Evolutionary conservation across 768 basidiomycete species (phyloP).

Genomic region (Cantharellus cinnabarinus): DNA sequence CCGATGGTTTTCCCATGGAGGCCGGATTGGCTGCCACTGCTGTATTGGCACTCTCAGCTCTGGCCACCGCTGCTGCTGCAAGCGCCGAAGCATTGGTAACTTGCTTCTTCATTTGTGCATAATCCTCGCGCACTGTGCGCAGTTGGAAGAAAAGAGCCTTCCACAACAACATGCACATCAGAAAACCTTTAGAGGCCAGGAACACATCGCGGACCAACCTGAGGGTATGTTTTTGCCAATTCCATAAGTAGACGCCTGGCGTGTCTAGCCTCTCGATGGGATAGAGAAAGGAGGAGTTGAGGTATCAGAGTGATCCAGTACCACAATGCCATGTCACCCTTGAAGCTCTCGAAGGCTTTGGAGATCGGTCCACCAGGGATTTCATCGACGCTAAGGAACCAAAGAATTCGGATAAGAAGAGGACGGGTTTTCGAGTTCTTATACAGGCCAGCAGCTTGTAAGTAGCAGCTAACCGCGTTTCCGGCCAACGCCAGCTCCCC

Average conservation of each 20-base stretch:
- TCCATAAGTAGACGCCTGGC: conserved; percentile 76
- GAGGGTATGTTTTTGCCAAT: conserved; percentile 79
- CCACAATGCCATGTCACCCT: conserved; percentile 93
- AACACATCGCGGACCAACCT: conserved; percentile 31
- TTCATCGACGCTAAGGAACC: conserved; percentile 90
- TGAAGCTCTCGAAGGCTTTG: conserved; percentile 79
- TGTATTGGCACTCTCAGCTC: background rate
- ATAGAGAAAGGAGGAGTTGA: conserved; percentile 75
- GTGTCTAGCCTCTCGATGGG: conserved; percentile 82
- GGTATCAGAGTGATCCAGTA: conserved; percentile 98
- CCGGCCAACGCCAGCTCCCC: conserved; percentile 56
- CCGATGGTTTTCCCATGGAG: background rate
- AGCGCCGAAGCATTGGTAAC: background rate
- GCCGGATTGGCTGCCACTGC: conserved; percentile 1
- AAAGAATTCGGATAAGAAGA: conserved; percentile 78
- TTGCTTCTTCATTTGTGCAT: conserved; percentile 11
- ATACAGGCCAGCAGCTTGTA: conserved; percentile 91
- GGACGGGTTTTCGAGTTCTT: conserved; percentile 86
- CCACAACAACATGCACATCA: background rate
- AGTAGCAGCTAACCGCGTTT: conserved; percentile 89
- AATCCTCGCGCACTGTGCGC: conserved; percentile 65
- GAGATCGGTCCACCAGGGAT: conserved; percentile 21
- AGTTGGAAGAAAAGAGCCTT: conserved; percentile 92
- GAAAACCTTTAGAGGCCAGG: background rate
- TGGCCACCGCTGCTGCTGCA: background rate